Base-by-base conservation (phyloP, 176 grass and related monocot genomes). In the Musa acuminata region DNA sequence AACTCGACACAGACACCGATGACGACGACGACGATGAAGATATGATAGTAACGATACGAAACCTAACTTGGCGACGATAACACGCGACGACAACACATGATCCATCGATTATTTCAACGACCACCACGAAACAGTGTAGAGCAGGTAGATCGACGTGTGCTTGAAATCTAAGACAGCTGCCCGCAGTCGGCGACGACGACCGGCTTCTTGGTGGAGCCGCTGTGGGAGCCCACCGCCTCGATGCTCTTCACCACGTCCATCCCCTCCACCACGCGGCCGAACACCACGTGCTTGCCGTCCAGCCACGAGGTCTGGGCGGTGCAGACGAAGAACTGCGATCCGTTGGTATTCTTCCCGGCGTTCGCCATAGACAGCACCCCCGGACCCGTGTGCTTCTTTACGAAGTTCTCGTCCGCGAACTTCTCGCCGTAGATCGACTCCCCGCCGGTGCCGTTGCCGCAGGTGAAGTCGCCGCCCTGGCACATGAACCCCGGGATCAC, bases 381-480 rank as follows among this genome's bases (percentile, higher is more conserved):
- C 22, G 22, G 3, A 7, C 72, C 52, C 4, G 23, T 29, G 52
- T 73, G 72, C 51, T 55, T 73, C 72, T 73, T 73, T 11, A 19
- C 21, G 72, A 73, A 73, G 72, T 73, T 73, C 72, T 73, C 72
- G 72, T 73, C 72, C 11, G 72, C 20, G 72, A 73, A 73, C 20
- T 55, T 73, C 13, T 55, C 72, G 50, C 72, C 72, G 72, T 73
- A 73, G 52, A 73, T 73, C 21, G 72, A 73, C 72, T 73, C 72
- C 11, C 72, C 72, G 4, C 72, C 72, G 72, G 20, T 73, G 12
- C 72, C 72, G 51, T 73, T 27, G 11, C 72, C 72, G 51, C 21
- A 23, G 72, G 52, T 73, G 72, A 73, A 73, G 72, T 73, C 72
- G 72, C 72, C 72, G 72, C 72, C 72, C 72, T 73, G 72, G 72